phyloP scores from a whole-genome alignment of 768 basidiomycete genomes.

The Termitomyces sp. region DNA sequence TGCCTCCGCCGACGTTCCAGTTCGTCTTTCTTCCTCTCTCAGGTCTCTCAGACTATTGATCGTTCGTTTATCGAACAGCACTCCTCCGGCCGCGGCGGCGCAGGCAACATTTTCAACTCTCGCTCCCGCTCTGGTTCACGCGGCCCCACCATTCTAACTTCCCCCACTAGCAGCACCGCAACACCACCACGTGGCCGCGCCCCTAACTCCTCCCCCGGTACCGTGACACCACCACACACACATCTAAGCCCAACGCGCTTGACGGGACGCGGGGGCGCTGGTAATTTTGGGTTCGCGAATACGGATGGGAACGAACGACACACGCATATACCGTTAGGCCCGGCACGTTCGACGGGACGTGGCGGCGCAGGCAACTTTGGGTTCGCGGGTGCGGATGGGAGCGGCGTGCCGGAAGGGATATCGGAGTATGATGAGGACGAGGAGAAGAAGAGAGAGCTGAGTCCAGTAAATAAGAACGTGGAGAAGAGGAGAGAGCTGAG shows the following conservation, averaged over 20 bases:
- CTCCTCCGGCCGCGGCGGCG: conserved; percentile 64
- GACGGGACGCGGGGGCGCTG: background rate
- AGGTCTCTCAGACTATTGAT: no score
- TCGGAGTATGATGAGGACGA: background rate
- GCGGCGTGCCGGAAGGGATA: background rate
- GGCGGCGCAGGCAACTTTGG: background rate
- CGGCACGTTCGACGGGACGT: background rate
- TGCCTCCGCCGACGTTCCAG: conserved; percentile 26
- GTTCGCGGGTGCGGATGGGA: background rate
- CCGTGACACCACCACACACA: background rate
- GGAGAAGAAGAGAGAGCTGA: no score
- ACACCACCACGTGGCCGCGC: no score
- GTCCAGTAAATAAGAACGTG: no score
- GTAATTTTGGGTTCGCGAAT: background rate
- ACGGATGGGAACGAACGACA: background rate
- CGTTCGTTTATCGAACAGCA: no score
- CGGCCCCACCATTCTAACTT: background rate
- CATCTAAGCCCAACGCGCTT: background rate
- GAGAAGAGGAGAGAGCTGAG: background rate
- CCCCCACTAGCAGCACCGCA: no score
- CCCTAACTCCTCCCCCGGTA: background rate
- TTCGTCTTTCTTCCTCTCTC: conserved; percentile 21
- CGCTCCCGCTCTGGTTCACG: conserved; percentile 45
- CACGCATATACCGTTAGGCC: background rate
- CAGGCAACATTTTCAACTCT: conserved; percentile 51